Conservation (phyloP, 345 rosid genomes). For the Camelina laxa region DNA sequence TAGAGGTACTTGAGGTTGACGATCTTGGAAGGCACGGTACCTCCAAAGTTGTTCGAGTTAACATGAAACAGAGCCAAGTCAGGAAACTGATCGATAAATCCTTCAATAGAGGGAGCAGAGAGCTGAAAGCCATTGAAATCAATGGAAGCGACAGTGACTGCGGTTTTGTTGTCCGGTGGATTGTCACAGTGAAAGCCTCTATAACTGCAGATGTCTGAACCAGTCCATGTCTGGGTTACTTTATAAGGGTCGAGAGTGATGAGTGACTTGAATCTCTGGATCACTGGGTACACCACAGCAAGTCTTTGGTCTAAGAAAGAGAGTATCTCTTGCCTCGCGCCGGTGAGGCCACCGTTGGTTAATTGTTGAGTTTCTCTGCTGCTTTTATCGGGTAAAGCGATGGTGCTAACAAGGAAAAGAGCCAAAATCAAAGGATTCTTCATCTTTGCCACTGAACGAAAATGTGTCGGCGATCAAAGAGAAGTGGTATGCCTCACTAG, state of each 20-base stretch:
- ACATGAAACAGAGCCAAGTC: slow-evolving; percentile 86
- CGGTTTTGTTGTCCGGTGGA: slow-evolving; percentile 82
- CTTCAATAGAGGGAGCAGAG: slow-evolving; percentile 71
- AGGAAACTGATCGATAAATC: slow-evolving; percentile 74
- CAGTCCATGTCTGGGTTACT: slow-evolving; percentile 74
- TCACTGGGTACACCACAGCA: slow-evolving; percentile 67
- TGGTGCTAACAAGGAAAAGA: slow-evolving; percentile 21
- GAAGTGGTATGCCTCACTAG: not conserved
- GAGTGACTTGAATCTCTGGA: slow-evolving; percentile 74
- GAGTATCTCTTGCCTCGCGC: slow-evolving; percentile 39
- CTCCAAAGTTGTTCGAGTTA: slow-evolving; percentile 78
- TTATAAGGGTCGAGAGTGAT: slow-evolving; percentile 73
- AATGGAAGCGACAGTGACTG: slow-evolving; percentile 71
- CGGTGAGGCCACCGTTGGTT: slow-evolving; percentile 21
- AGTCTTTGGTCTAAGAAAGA: slow-evolving; percentile 70
- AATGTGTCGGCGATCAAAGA: not conserved
- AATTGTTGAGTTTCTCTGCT: not conserved
- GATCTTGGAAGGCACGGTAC: slow-evolving; percentile 59
- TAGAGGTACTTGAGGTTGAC: slow-evolving; percentile 73
- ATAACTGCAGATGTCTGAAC: slow-evolving; percentile 77
- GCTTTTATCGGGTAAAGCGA: not conserved
- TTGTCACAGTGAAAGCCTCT: slow-evolving; percentile 79
- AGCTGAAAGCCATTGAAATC: slow-evolving; percentile 92
- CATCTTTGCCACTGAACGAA: slow-evolving; percentile 21
- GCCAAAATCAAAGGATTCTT: slow-evolving; percentile 11